These are phyloP conservation scores for Puccinia novopanici DNA, from an alignment of 1,284 basidiomycete species.

Conservation along the genomic window DNA sequence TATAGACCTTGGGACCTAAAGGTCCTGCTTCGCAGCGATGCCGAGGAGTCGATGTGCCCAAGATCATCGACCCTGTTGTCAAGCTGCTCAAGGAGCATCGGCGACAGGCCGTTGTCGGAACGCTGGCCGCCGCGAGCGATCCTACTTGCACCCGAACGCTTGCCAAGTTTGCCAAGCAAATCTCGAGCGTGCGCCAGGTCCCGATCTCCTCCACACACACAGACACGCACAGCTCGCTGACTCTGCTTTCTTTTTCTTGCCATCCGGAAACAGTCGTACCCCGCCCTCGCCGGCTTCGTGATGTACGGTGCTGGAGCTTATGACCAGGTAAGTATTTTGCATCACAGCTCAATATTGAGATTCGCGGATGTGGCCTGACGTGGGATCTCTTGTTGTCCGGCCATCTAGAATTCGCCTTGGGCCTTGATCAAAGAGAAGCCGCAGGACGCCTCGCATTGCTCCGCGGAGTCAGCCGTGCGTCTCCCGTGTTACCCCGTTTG, in stretches of 20 bases:
- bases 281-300: constrained; percentile 12
- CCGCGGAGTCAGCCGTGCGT: neutral
- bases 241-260: neutral
- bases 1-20: constrained; percentile 21
- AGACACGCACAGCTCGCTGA: neutral
- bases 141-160: neutral
- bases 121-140: constrained; percentile 16
- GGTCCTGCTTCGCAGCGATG: neutral
- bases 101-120: constrained; percentile 16
- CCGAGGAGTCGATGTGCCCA: neutral
- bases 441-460: neutral
- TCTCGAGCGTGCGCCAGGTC: neutral
- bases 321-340: neutral
- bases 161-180: constrained; percentile 18
- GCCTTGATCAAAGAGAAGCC: constrained; percentile 1
- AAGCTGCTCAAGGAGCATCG: constrained; percentile 14
- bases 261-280: constrained; percentile 11
- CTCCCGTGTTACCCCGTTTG: neutral
- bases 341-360: no score
- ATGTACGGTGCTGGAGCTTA: constrained; percentile 15
- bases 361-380: neutral
- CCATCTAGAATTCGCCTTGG: constrained; percentile 12
- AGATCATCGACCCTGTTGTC: neutral
- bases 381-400: no score
- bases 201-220: neutral